Evolutionary conservation across 441 rosid species (phyloP).

Genomic region (Brassica balearica): DNA sequence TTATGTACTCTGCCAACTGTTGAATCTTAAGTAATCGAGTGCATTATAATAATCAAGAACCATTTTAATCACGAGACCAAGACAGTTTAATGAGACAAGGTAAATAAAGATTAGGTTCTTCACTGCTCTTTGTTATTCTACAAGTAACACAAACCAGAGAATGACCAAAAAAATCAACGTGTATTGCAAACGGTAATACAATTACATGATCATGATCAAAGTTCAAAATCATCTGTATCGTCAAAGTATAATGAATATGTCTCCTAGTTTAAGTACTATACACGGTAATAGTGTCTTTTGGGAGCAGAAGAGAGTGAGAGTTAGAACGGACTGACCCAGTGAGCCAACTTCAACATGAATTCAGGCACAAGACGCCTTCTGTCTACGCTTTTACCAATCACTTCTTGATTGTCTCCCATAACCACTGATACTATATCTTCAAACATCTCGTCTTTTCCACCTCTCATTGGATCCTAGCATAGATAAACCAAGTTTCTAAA

Average conservation of each 20-base stretch:
- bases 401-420: constrained; percentile 64
- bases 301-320: constrained; percentile 10
- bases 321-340: constrained; percentile 84
- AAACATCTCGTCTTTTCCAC: constrained; percentile 84
- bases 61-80: not conserved
- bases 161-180: constrained; percentile 26
- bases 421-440: constrained; percentile 76
- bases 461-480: constrained; percentile 96
- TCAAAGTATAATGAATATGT: constrained; percentile 2
- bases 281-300: constrained; percentile 22
- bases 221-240: constrained; percentile 30
- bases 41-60: constrained; percentile 15
- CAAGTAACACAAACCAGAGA: constrained; percentile 16
- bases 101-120: constrained; percentile 8
- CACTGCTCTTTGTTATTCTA: constrained; percentile 9
- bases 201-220: constrained; percentile 13
- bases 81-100: constrained; percentile 5
- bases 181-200: constrained; percentile 16
- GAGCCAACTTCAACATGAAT: constrained; percentile 85
- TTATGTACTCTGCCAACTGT: constrained; percentile 2
- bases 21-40: constrained; percentile 13
- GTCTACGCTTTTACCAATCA: constrained; percentile 57
- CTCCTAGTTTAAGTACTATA: constrained; percentile 33
- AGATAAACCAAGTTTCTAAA: constrained; percentile 21
- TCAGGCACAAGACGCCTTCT: constrained; percentile 95